Percentiles rank a stretch among this genome's conserved stretches.
phyloP scores from a whole-genome alignment of 1,284 basidiomycete genomes.

The Cryptococcus hybrid region DNA sequence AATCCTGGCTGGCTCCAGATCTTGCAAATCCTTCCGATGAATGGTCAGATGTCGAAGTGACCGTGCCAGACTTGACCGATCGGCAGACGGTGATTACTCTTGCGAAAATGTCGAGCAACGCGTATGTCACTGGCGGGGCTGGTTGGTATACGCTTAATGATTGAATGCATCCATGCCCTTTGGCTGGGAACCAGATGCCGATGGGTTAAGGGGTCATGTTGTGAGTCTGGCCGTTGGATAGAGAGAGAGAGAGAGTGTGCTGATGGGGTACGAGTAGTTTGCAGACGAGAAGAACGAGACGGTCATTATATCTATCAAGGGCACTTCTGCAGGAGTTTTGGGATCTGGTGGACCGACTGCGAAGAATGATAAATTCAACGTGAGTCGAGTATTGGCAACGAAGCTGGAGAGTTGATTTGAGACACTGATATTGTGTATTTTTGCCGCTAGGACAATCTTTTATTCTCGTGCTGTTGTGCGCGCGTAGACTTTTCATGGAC shows the following conservation, averaged over 20 bases:
- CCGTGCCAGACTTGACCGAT: conserved; percentile 63
- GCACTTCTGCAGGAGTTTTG: conserved; percentile 77
- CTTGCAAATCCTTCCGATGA: conserved; percentile 26
- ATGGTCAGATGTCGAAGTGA: conserved; percentile 56
- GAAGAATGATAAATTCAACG: conserved; percentile 87
- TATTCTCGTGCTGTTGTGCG: conserved; percentile 98
- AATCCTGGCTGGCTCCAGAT: conserved; percentile 31
- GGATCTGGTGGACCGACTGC: conserved; percentile 81
- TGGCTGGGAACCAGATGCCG: conserved; percentile 85
- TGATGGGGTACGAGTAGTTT: conserved; percentile 52
- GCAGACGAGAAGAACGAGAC: conserved; percentile 80
- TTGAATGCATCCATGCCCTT: conserved; percentile 72
- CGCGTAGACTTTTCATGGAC: conserved; percentile 87
- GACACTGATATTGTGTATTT: conserved; percentile 37
- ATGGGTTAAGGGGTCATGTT: conserved; percentile 89
- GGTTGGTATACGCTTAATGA: conserved; percentile 73
- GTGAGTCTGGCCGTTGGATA: conserved; percentile 17
- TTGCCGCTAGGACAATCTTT: conserved; percentile 68
- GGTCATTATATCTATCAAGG: conserved; percentile 89
- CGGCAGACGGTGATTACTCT: conserved; percentile 74
- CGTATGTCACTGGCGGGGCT: conserved; percentile 65
- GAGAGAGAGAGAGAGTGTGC: background rate
- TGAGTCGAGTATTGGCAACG: conserved; percentile 24
- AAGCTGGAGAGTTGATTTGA: no score
- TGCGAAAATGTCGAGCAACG: conserved; percentile 93